phyloP scores from a whole-genome alignment of 345 rosid genomes.

The Sisymbrium irio region DNA sequence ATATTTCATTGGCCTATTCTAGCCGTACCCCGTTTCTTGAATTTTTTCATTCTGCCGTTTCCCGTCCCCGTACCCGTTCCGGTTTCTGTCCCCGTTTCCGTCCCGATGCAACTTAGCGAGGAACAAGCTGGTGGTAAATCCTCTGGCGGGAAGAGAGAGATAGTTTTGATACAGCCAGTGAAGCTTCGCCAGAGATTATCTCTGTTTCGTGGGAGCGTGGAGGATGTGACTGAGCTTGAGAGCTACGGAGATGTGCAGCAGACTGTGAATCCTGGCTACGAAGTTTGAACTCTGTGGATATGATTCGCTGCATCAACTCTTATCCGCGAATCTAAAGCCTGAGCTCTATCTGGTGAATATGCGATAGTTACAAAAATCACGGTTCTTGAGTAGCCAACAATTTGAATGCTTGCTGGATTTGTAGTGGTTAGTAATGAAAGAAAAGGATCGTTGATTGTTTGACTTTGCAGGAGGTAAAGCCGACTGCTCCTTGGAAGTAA shows the following conservation, averaged over 20 bases:
- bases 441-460: too few relatives aligned
- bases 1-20: too few relatives aligned
- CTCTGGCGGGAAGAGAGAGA: conserved; percentile 70
- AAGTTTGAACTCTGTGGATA: conserved; percentile 72
- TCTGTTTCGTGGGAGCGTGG: conserved; percentile 73
- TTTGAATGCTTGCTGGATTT: too few relatives aligned
- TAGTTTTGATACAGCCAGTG: conserved; percentile 78
- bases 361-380: background rate
- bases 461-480: conserved; percentile 70
- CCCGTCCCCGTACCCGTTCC: too few relatives aligned
- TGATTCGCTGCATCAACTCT: conserved; percentile 71
- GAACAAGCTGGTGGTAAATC: conserved; percentile 93
- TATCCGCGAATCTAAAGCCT: conserved; percentile 72
- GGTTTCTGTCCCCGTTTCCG: too few relatives aligned
- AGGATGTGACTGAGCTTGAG: conserved; percentile 76
- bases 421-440: too few relatives aligned
- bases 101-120: too few relatives aligned
- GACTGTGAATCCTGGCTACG: conserved; percentile 91
- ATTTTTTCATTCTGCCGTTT: too few relatives aligned
- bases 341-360: conserved; percentile 69
- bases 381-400: too few relatives aligned
- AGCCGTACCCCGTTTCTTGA: too few relatives aligned
- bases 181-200: conserved; percentile 90
- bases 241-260: conserved; percentile 87
- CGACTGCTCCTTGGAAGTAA: conserved; percentile 73